Evolutionary conservation across 2,329 filamentous ascomycete species (phyloP).

Genomic region (Volutella citrinella): DNA sequence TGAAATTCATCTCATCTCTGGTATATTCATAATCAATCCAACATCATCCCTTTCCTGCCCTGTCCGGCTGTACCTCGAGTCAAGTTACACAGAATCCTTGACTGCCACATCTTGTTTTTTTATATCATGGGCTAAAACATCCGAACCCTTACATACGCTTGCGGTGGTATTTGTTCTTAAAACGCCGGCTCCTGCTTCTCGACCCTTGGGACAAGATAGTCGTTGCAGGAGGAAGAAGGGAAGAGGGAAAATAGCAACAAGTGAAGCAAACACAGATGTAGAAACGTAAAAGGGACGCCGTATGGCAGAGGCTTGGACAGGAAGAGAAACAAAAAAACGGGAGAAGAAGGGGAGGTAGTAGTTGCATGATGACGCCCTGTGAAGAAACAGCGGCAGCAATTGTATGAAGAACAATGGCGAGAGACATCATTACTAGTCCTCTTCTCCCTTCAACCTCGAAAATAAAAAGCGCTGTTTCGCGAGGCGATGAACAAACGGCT

Average conservation of each 20-base stretch:
- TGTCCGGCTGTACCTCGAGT: too few relatives aligned
- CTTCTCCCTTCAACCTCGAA: too few relatives aligned
- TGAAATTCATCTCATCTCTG: too few relatives aligned
- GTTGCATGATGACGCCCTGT: too few relatives aligned
- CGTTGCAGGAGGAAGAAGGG: not conserved
- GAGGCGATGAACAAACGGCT: too few relatives aligned
- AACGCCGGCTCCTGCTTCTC: slow-evolving; percentile 23
- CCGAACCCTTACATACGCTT: slow-evolving; percentile 27
- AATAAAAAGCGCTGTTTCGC: too few relatives aligned
- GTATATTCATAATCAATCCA: too few relatives aligned
- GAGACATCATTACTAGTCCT: too few relatives aligned
- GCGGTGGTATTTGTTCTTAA: slow-evolving; percentile 27
- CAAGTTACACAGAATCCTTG: too few relatives aligned
- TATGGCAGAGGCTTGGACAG: slow-evolving; percentile 7
- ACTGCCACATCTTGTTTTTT: slow-evolving; percentile 10
- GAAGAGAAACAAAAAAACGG: slow-evolving; percentile 10
- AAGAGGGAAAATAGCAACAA: slow-evolving; percentile 3
- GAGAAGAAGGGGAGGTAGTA: slow-evolving; percentile 9
- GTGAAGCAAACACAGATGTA: slow-evolving; percentile 8
- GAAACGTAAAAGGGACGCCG: slow-evolving; percentile 13
- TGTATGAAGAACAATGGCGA: too few relatives aligned
- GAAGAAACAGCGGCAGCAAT: too few relatives aligned
- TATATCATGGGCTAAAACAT: slow-evolving; percentile 12
- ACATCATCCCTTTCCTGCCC: too few relatives aligned
- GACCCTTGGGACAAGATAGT: slow-evolving; percentile 10